Conservation (phyloP, 2,329 filamentous ascomycete genomes). For the Microsporum ferrugineum region DNA sequence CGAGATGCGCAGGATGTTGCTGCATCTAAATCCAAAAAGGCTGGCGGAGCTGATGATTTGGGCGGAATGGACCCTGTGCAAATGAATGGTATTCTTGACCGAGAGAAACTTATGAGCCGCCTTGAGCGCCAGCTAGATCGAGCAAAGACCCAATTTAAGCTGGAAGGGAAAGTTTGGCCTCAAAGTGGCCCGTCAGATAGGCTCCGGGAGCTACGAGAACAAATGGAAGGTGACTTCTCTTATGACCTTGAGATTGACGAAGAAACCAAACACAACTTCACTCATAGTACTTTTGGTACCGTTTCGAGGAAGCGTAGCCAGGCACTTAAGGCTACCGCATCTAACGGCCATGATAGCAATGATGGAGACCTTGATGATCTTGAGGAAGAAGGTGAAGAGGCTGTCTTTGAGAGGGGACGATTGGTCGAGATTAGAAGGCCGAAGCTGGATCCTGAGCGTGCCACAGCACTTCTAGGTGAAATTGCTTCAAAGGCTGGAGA, state of each 20-base stretch:
- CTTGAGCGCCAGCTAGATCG: constrained; percentile 91
- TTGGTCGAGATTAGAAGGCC: constrained; percentile 65
- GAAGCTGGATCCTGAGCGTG: constrained; percentile 49
- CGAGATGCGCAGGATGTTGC: constrained; percentile 94
- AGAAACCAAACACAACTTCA: constrained; percentile 52
- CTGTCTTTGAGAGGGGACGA: constrained; percentile 66
- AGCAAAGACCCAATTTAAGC: constrained; percentile 94
- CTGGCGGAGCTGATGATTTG: constrained; percentile 38
- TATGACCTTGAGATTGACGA: constrained; percentile 40
- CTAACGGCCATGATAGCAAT: constrained; percentile 27
- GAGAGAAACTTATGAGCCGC: constrained; percentile 82
- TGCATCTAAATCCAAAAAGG: constrained; percentile 66
- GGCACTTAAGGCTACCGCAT: constrained; percentile 30
- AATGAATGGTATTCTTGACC: constrained; percentile 86
- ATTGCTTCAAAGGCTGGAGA: constrained; percentile 64
- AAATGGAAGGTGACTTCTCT: constrained; percentile 64
- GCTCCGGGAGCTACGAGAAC: constrained; percentile 78
- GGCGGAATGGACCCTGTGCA: constrained; percentile 57
- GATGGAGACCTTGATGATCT: constrained; percentile 45
- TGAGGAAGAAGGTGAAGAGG: constrained; percentile 48
- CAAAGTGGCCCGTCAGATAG: constrained; percentile 83
- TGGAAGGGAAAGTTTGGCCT: constrained; percentile 85
- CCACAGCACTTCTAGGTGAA: constrained; percentile 57
- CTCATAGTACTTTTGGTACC: constrained; percentile 61
- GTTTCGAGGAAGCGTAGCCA: constrained; percentile 48